A percentile compares a stretch with the other conserved stretches of the same genome.
phyloP scores from a whole-genome alignment of 257 asterid species.

The Nyctanthes arbortristis region DNA sequence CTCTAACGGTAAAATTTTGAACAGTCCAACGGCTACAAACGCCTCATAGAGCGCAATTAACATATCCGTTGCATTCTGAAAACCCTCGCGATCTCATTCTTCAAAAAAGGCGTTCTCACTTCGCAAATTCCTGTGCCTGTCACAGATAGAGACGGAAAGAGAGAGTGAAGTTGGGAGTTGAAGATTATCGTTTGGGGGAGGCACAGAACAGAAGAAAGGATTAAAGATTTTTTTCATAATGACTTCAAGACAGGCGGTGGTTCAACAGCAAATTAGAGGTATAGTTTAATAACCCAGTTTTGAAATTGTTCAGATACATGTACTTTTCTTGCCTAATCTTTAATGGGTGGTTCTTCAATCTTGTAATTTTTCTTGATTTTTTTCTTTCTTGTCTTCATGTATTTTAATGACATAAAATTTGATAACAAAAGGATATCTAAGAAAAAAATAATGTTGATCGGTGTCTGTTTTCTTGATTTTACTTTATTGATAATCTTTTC shows the following conservation, averaged over 20 bases:
- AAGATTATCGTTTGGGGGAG: background rate
- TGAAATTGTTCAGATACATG: background rate
- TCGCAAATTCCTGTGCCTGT: background rate
- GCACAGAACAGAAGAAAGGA: background rate
- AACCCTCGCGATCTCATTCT: background rate
- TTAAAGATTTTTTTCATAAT: slow-evolving; percentile 2
- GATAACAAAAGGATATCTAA: no score
- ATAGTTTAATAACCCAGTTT: background rate
- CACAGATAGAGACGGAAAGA: background rate
- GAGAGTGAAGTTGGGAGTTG: background rate
- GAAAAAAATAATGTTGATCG: no score
- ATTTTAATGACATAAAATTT: background rate
- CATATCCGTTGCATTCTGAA: background rate
- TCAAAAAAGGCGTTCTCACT: background rate
- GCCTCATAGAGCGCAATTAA: no score
- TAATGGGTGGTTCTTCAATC: background rate
- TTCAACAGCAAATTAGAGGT: slow-evolving; percentile 29
- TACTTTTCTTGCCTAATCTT: background rate
- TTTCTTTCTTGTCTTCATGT: background rate
- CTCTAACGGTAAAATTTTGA: no score
- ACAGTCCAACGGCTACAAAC: no score
- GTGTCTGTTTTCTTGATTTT: no score
- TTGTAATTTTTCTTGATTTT: background rate
- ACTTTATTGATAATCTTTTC: no score
- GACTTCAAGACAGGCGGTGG: slow-evolving; percentile 31